phyloP scores from a whole-genome alignment of 805 yeast species.

The Candida ascalaphidarum region DNA sequence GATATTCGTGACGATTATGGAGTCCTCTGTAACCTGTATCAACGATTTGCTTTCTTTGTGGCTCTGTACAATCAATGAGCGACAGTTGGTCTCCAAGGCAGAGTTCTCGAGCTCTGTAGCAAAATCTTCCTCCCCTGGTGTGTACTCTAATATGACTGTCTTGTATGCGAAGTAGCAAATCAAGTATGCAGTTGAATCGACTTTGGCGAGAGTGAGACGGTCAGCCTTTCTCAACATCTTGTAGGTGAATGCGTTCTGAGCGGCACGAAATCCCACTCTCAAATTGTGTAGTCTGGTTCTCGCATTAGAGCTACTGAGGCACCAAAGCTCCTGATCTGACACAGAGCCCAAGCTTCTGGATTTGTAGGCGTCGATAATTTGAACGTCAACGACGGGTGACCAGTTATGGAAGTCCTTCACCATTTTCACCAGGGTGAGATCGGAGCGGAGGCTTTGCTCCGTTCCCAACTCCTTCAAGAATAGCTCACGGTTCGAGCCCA shows the following conservation, averaged over 20 bases:
- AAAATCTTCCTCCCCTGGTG: constrained; percentile 12
- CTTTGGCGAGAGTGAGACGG: constrained; percentile 8
- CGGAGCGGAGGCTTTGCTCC: constrained; percentile 3
- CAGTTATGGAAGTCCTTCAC: constrained; percentile 31
- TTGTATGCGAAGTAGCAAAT: constrained; percentile 31
- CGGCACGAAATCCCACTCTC: too few relatives aligned
- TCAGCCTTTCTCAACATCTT: constrained; percentile 23
- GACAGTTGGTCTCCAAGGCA: too few relatives aligned
- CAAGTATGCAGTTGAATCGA: constrained; percentile 13
- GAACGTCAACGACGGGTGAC: constrained; percentile 39
- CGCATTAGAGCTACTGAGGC: constrained; percentile 27
- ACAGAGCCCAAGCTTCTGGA: constrained; percentile 9
- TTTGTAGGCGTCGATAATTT: constrained; percentile 18
- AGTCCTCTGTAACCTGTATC: constrained; percentile 18
- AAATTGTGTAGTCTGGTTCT: constrained; percentile 24
- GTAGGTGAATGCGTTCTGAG: too few relatives aligned
- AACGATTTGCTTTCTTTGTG: constrained; percentile 5
- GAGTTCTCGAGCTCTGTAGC: too few relatives aligned
- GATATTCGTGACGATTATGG: constrained; percentile 14
- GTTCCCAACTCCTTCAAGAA: constrained; percentile 16
- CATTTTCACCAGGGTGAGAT: constrained; percentile 12
- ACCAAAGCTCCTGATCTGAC: constrained; percentile 35
- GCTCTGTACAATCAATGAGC: constrained; percentile 6
- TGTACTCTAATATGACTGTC: constrained; percentile 25
- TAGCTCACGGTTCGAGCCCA: constrained; percentile 29